Base-by-base conservation (phyloP, 1,139 yeast species). In the Saccharomyces pastorianus region DNA sequence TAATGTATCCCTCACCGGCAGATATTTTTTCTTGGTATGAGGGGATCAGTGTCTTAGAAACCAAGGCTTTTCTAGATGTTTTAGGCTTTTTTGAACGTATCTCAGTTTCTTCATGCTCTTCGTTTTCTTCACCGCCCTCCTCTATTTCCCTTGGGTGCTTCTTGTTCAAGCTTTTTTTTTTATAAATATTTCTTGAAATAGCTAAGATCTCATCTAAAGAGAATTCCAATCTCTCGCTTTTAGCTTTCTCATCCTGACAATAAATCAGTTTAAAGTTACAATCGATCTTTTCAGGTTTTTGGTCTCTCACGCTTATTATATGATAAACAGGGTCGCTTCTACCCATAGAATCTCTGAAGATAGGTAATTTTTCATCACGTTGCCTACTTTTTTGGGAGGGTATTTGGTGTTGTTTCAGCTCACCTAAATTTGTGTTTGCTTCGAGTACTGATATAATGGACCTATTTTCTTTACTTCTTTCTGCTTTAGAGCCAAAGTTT, bases 151-250 rank as follows among this genome's bases (percentile, higher is more conserved):
- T 38, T 38, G n/a, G 3, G 11, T 38, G 44, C 6, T 38, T 38
- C 44, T 14, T 9, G 28, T 28, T 17, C 1, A 13, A 42, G 14
- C 32, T 41, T 14, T 13, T 50, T 27, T 56, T 56, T 47, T 63
- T 59, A 51, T 63, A 62, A 2, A 70, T 57, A 3, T 74, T 72
- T 56, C 79, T 70, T 51, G 78, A 68, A 48, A 70, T 64, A 1
- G 85, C 85, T 51, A 86, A 69, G 1, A 87, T 68, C 63, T 88
- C 95, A 53, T 78, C 81, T n/a, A 85, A 67, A 56, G 88, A 82
- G 54, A 68, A 73, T 58, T 79, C 84, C 6, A 20, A 4, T 38
- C 26, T 38, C 2, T 13, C 26, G 6, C n/a, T 17, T 38, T 38
- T 38, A 38, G 44, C 6, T 54, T 81, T 84, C 9, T 76, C 77